These are phyloP conservation scores for Phytophthora pseudosyringae DNA, from an alignment of 352 stramenopile species.

Conservation along the genomic window DNA sequence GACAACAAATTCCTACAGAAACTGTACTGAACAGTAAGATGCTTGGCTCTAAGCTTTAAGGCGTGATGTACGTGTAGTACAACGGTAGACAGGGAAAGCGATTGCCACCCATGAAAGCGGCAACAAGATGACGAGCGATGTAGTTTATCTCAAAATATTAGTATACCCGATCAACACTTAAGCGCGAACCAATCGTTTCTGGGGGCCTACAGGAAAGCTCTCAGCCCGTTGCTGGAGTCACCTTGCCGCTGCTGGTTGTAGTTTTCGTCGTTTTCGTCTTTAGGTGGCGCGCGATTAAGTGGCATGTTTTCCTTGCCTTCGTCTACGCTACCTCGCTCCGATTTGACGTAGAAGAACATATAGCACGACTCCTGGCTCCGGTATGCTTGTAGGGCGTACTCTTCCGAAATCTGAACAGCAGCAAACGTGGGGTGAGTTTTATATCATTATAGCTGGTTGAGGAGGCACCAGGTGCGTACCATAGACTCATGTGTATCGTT, in stretches of 20 bases:
- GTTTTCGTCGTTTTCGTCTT: constrained; percentile 36
- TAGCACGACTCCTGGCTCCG: constrained; percentile 88
- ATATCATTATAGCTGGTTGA: not conserved
- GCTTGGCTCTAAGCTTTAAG: constrained; percentile 20
- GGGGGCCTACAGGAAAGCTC: constrained; percentile 44
- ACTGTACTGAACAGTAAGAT: not conserved
- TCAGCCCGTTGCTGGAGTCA: constrained; percentile 16
- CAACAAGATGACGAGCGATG: constrained; percentile 17
- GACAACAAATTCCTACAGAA: not conserved
- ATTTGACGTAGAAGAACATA: constrained; percentile 87
- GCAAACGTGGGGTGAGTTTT: not conserved
- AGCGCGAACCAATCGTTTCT: constrained; percentile 2
- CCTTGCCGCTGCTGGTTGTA: constrained; percentile 26
- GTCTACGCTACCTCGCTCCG: constrained; percentile 25
- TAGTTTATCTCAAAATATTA: constrained; percentile 43
- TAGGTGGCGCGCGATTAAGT: constrained; percentile 19
- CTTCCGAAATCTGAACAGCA: constrained; percentile 69
- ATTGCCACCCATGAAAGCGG: not conserved
- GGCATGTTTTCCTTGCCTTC: constrained; percentile 78
- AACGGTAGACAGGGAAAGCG: not conserved
- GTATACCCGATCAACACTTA: constrained; percentile 35
- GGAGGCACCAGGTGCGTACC: constrained; percentile 40
- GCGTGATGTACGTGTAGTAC: not conserved
- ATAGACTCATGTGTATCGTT: constrained; percentile 86
- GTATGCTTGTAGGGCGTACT: constrained; percentile 74